Base-by-base conservation (phyloP, 192 early-diverging fungal genomes). In the Rhizophagus sp. region DNA sequence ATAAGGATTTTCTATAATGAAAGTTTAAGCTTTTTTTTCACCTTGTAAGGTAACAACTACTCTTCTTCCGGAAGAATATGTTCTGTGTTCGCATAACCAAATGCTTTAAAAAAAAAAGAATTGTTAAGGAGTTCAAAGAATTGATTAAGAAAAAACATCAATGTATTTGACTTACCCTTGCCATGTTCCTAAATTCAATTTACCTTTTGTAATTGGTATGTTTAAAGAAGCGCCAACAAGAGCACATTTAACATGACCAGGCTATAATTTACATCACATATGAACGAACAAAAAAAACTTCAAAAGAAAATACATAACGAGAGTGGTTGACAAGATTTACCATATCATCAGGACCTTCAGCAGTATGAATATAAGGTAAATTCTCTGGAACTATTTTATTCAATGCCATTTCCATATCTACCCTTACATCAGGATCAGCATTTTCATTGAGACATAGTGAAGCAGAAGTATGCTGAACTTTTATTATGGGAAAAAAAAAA, bases 371-470 rank as follows among this genome's bases (percentile, higher is more conserved):
- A 81, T 97, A 97, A 4, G 89, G 88, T 13, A 90, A 85, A 22
- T 87, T 87, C 73, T 96, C 97, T 8, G 97, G 95, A 1, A 90
- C 95, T 44, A 97, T 85, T 57, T 89, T 88, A 80, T 97, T 93
- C 62, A 97, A 82, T 15, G 90, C 92, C 92, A 95, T 96, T 39
- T 95, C 92, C 92, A 97, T 93, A 79, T 98, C 97, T 0, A 82
- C 84, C 13, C 95, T 84, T 17, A 96, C 92, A 78, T 89, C 89
- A 13, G 89, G 86, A 83, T 94, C 96, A 36, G 85, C 92, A 80
- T 96, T 96, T 82, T 98, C 97, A 81, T 97, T 97, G 39, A 98
- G 76, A 62, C 93, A 93, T 13, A 98, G 82, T 0, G 96, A 96
- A 0, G 96, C 96, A 19, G 94, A 95, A 0, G 95, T 98, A 80